Conservation (phyloP, 192 early-diverging fungal genomes). For the Linnemannia schmuckeri region DNA sequence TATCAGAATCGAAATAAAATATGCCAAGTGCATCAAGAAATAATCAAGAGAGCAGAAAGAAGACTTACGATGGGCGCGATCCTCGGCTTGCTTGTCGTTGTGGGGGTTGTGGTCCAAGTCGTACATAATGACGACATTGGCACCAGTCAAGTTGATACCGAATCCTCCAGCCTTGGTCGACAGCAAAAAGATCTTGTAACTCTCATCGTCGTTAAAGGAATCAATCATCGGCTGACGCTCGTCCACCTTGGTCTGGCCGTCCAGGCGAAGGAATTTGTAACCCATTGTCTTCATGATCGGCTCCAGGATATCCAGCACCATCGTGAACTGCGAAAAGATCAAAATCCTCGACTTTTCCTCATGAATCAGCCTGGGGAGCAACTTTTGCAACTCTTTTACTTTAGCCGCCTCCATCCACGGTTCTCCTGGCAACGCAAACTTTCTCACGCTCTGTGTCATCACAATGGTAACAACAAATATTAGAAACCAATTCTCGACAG, state of each 20-base stretch:
- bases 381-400: constrained; percentile 67
- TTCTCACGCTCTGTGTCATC: constrained; percentile 45
- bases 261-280: constrained; percentile 69
- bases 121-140: constrained; percentile 83
- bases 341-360: constrained; percentile 70
- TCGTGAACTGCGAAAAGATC: constrained; percentile 88
- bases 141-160: constrained; percentile 84
- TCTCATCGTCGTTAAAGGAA: constrained; percentile 72
- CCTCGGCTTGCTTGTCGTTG: constrained; percentile 86
- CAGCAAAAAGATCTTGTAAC: constrained; percentile 75
- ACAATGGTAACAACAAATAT: background rate
- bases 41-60: background rate
- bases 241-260: constrained; percentile 76
- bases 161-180: constrained; percentile 87
- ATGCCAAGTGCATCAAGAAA: background rate
- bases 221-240: constrained; percentile 85
- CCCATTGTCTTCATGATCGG: constrained; percentile 67
- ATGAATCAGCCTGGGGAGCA: constrained; percentile 66
- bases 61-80: constrained; percentile 82
- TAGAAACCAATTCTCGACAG: background rate
- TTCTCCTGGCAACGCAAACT: constrained; percentile 62
- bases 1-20: too few species aligned
- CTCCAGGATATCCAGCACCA: constrained; percentile 85
- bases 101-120: constrained; percentile 92
- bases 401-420: constrained; percentile 85